phyloP scores from a whole-genome alignment of 2,329 filamentous ascomycete species.

The Colletotrichum sp. region DNA sequence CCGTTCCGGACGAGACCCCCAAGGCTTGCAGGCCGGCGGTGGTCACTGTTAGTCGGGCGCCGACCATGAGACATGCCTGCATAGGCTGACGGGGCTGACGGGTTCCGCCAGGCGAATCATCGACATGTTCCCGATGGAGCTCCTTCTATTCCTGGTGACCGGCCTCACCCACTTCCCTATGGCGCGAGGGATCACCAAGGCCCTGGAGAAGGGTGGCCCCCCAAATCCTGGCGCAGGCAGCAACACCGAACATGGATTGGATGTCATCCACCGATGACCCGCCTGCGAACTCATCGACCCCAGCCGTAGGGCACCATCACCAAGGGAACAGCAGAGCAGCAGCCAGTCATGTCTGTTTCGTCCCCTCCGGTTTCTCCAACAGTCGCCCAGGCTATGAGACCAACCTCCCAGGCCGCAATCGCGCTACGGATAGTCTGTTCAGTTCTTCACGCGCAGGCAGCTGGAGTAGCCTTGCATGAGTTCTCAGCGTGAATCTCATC shows the following conservation, averaged over 20 bases:
- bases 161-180: neutral
- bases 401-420: neutral
- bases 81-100: neutral
- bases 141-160: conserved; percentile 8
- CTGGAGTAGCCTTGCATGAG: conserved; percentile 13
- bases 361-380: neutral
- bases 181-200: conserved; percentile 3
- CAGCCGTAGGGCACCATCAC: conserved; percentile 1
- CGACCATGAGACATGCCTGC: conserved; percentile 8
- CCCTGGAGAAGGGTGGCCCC: neutral
- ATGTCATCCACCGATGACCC: conserved; percentile 12
- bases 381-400: neutral
- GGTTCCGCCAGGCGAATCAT: neutral
- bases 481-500: conserved; percentile 15
- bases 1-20: neutral
- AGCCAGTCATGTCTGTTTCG: neutral
- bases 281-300: neutral
- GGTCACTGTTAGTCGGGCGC: neutral
- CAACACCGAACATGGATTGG: conserved; percentile 18
- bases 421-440: neutral
- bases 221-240: conserved; percentile 7
- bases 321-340: conserved; percentile 1
- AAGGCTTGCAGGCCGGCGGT: neutral
- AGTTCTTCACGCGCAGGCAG: conserved; percentile 13
- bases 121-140: neutral